Conservation (phyloP, 176 grass and related monocot species). For the Triticum monococcum region DNA sequence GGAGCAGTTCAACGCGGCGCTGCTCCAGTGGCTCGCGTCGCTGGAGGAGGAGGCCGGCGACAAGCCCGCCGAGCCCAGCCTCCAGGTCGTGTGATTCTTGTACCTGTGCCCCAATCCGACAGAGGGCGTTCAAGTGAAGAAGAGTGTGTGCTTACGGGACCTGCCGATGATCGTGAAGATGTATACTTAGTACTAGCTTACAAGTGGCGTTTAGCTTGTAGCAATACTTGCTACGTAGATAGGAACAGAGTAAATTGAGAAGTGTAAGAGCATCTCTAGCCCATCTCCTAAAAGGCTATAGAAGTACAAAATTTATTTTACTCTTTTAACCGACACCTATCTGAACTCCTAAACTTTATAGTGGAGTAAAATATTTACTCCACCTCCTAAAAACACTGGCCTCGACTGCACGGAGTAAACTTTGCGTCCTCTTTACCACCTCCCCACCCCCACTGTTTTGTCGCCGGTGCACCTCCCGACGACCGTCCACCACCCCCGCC, state of each 20-base stretch:
- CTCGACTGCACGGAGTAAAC: too few species aligned
- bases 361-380: too few species aligned
- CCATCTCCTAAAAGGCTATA: too few species aligned
- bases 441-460: too few species aligned
- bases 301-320: too few species aligned
- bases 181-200: neutral
- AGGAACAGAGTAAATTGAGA: neutral
- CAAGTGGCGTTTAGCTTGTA: neutral
- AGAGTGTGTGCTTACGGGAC: neutral
- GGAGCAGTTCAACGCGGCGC: slow-evolving; percentile 68
- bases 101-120: neutral
- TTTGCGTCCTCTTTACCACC: too few species aligned
- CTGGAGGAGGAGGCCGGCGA: slow-evolving; percentile 30
- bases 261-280: too few species aligned
- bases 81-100: slow-evolving; percentile 51
- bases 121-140: neutral
- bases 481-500: too few species aligned
- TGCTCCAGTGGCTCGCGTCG: slow-evolving; percentile 69
- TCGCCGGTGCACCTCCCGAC: too few species aligned
- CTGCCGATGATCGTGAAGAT: neutral
- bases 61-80: slow-evolving; percentile 23
- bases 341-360: too few species aligned
- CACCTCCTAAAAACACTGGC: too few species aligned
- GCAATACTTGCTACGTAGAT: neutral
- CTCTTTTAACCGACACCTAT: too few species aligned